Evolutionary conservation across 2,329 filamentous ascomycete species (phyloP).

Genomic region (Fusarium tanahbumbuense): DNA sequence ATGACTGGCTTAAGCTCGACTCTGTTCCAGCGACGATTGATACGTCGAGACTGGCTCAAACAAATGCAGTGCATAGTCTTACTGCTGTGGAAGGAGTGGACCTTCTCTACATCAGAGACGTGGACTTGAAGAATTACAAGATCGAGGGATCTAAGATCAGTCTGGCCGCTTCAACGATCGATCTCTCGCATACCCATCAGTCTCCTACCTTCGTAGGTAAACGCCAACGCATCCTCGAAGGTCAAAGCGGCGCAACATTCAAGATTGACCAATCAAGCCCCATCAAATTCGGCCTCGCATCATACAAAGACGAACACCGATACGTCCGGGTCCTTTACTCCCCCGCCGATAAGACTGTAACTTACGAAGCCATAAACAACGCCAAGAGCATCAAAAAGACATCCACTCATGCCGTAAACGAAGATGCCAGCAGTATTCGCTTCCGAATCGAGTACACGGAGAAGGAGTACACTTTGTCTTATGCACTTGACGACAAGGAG

Average conservation of each 20-base stretch:
- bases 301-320: slow-evolving; percentile 19
- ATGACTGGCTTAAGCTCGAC: slow-evolving; percentile 10
- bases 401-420: neutral
- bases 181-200: neutral
- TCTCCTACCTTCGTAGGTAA: slow-evolving; percentile 19
- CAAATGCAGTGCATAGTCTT: neutral
- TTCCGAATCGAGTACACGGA: slow-evolving; percentile 20
- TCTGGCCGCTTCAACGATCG: neutral
- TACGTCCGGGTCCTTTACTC: slow-evolving; percentile 1
- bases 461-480: neutral
- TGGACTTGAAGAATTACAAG: slow-evolving; percentile 7
- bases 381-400: slow-evolving; percentile 11
- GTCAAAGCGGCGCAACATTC: neutral
- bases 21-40: neutral
- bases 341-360: neutral
- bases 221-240: slow-evolving; percentile 9
- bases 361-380: neutral
- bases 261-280: neutral
- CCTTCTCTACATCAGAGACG: slow-evolving; percentile 16
- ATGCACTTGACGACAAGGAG: neutral
- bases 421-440: neutral
- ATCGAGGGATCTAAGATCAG: neutral
- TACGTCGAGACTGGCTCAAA: neutral
- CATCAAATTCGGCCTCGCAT: neutral
- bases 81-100: slow-evolving; percentile 7